Base-by-base conservation (phyloP, 257 asterid genomes). In the Orobanche coerulescens region DNA sequence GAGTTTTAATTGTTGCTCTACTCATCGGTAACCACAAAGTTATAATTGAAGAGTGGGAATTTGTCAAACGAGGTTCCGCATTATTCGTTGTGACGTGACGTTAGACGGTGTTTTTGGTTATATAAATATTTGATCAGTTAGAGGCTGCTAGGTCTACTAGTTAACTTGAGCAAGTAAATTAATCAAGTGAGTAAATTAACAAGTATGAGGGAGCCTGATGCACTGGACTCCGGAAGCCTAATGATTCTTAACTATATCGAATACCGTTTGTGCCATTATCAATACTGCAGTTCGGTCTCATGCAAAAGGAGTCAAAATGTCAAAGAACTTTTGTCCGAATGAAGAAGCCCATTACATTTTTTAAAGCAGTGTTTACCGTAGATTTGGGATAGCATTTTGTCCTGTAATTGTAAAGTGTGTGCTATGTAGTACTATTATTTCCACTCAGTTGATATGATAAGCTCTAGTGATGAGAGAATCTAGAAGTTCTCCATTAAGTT, bases 121-220 rank as follows among this genome's bases (percentile, higher is more conserved):
- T n/a, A n/a, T n/a, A n/a, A n/a, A 34, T 24, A 34, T 44, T 57
- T 63, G 42, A 44, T 44, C 25, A n/a, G 24, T 23, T 15, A 34
- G 49, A 58, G 62, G 39, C 28, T 28, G 31, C 16, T 26, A 18
- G 23, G 51, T 25, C 24, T 37, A 26, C 46, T 51, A 40, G 59
- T 71, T 62, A 33, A 64, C 26, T 20, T 64, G 66, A 20, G 52
- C 34, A 19, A 40, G 48, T 66, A 33, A 51, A 53, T 18, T 24
- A 20, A 53, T 15, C 15, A 19, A 34, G 19, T 13, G 18, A 14
- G 39, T n/a, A 11, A 4, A 14, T 44, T 30, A 30, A 51, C 43
- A 34, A 39, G 18, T 61, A 19, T 34, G 8, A 14, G 57, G 15
- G 7, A 44, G 59, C 5, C 18, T 16, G 39, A 23, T 48, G 12